A percentile compares a stretch with the other conserved stretches of the same genome.
phyloP scores from a whole-genome alignment of 768 basidiomycete species.

The Pseudohyphozyma bogoriensis region DNA sequence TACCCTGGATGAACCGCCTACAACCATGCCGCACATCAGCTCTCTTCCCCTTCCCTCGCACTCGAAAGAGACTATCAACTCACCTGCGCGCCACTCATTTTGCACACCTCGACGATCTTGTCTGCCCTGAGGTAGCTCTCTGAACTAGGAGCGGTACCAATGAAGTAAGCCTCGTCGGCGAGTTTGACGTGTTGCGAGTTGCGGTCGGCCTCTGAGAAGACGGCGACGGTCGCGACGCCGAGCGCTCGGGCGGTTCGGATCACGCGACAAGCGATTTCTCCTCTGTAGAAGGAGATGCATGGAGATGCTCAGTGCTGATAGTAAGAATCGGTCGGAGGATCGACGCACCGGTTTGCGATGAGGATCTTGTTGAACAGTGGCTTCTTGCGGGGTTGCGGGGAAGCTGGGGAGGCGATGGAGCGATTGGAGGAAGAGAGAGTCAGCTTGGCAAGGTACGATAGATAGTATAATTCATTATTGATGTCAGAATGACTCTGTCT shows the following conservation, averaged over 20 bases:
- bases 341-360: slow-evolving; percentile 73
- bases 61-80: background rate
- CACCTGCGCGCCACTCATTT: slow-evolving; percentile 64
- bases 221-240: slow-evolving; percentile 82
- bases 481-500: no score
- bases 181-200: slow-evolving; percentile 71
- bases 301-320: background rate
- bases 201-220: slow-evolving; percentile 78
- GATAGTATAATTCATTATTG: no score
- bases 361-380: slow-evolving; percentile 71
- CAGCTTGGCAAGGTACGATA: no score
- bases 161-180: slow-evolving; percentile 84
- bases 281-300: slow-evolving; percentile 44
- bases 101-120: slow-evolving; percentile 76
- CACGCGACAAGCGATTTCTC: slow-evolving; percentile 91
- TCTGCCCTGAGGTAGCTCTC: slow-evolving; percentile 83
- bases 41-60: background rate
- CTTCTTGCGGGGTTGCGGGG: background rate
- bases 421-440: no score
- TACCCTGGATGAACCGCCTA: slow-evolving; percentile 82
- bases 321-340: background rate
- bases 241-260: slow-evolving; percentile 79
- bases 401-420: no score
- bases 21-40: slow-evolving; percentile 40
- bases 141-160: slow-evolving; percentile 78